These are phyloP conservation scores for Paracamarosporium sp. DNA, from an alignment of 2,329 filamentous ascomycete species.

Conservation along the genomic window DNA sequence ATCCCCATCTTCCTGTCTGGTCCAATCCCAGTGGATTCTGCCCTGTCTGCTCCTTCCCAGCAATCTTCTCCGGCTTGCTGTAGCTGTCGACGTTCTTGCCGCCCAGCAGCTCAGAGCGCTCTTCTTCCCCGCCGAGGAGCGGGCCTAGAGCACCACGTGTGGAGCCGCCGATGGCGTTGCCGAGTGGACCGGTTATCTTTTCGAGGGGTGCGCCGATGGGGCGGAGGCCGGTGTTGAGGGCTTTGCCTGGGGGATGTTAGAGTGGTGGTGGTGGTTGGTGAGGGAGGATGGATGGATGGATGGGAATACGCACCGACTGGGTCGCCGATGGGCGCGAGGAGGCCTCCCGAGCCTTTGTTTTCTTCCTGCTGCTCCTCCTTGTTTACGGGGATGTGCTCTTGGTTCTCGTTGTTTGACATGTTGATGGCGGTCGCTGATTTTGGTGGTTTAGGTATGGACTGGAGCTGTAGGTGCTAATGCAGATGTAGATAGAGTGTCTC, in stretches of 20 bases:
- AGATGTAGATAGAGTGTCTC: not conserved
- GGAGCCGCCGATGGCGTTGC: conserved; percentile 43
- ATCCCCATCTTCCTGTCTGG: conserved; percentile 45
- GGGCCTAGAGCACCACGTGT: conserved; percentile 46
- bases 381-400: conserved; percentile 37
- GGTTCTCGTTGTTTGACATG: conserved; percentile 18
- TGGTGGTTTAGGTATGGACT: not conserved
- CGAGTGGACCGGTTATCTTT: conserved; percentile 46
- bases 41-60: conserved; percentile 48
- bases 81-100: conserved; percentile 50
- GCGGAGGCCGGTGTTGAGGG: conserved; percentile 45
- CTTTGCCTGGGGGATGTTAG: conserved; percentile 34
- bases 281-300: not conserved
- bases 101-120: conserved; percentile 45
- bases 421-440: not conserved
- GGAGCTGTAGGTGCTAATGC: not conserved
- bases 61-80: conserved; percentile 44
- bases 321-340: conserved; percentile 38
- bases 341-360: conserved; percentile 29
- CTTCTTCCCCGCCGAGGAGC: conserved; percentile 41
- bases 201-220: conserved; percentile 48
- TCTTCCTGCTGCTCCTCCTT: conserved; percentile 28
- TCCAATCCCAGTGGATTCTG: conserved; percentile 49
- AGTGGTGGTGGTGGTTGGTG: not conserved
- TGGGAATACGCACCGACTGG: conserved; percentile 32